These are phyloP conservation scores for Micractinium conductrix DNA, from an alignment of 139 green algal genomes.

Conservation along the genomic window DNA sequence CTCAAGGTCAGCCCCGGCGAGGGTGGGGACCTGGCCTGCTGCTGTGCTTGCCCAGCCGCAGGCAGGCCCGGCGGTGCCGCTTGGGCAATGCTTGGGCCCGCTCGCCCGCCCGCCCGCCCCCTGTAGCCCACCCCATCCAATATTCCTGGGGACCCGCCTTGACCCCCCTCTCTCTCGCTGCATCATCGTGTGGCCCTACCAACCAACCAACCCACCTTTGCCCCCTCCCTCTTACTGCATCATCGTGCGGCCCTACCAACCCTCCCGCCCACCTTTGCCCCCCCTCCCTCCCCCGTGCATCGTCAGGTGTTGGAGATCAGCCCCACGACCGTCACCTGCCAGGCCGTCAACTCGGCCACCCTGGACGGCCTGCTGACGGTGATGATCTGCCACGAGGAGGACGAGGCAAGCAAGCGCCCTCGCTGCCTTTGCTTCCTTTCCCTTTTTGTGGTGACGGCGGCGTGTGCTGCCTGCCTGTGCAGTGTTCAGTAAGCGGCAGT, in stretches of 20 bases:
- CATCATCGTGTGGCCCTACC: not conserved
- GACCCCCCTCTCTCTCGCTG: too few relatives aligned
- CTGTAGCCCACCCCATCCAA: not conserved
- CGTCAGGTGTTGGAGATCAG: conserved; percentile 51
- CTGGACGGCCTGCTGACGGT: conserved; percentile 86
- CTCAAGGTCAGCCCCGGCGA: conserved; percentile 73
- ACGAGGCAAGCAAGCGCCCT: not conserved
- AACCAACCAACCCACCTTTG: too few relatives aligned
- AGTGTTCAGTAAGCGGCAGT: too few relatives aligned
- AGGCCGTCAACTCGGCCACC: conserved; percentile 69
- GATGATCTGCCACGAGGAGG: conserved; percentile 24
- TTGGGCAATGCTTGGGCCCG: not conserved
- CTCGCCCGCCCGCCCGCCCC: too few relatives aligned
- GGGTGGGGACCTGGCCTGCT: not conserved
- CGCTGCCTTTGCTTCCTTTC: too few relatives aligned
- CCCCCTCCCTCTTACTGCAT: too few relatives aligned
- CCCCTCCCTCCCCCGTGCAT: too few relatives aligned
- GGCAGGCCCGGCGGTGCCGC: not conserved
- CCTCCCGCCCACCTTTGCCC: not conserved
- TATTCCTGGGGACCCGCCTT: too few relatives aligned
- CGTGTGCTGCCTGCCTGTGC: too few relatives aligned
- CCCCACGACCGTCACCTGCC: conserved; percentile 62
- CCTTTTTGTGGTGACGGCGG: too few relatives aligned
- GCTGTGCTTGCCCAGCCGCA: not conserved
- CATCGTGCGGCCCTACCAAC: not conserved